Conservation (phyloP, 805 yeast species). For the Barnettozyma salicaria region DNA sequence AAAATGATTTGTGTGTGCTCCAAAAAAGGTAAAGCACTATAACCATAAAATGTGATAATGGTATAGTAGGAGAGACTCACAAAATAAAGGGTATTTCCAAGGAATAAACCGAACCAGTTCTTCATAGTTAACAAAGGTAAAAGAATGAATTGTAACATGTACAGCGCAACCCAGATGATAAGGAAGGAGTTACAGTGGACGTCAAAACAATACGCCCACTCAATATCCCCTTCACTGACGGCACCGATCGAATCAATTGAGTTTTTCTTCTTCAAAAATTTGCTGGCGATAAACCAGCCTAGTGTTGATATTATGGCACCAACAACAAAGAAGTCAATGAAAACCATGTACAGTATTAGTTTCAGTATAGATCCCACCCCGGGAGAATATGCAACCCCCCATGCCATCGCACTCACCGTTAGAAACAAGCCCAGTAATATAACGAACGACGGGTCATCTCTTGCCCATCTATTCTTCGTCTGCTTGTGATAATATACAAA, state of each 20-base stretch:
- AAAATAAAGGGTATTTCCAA: conserved; percentile 77
- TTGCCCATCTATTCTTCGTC: conserved; percentile 71
- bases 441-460: conserved; percentile 90
- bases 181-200: conserved; percentile 89
- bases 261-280: conserved; percentile 44
- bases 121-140: conserved; percentile 65
- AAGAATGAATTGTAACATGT: conserved; percentile 66
- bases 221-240: conserved; percentile 42
- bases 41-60: conserved; percentile 83
- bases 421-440: conserved; percentile 63
- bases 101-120: conserved; percentile 58
- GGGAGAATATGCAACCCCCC: conserved; percentile 83
- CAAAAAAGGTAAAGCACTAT: conserved; percentile 64
- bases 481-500: conserved; percentile 78
- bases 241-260: conserved; percentile 25
- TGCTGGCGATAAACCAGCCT: conserved; percentile 68
- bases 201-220: conserved; percentile 95
- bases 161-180: conserved; percentile 69
- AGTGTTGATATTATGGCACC: conserved; percentile 67
- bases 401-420: conserved; percentile 71
- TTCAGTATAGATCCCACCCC: conserved; percentile 52
- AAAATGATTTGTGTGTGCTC: conserved; percentile 56
- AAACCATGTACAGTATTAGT: conserved; percentile 75
- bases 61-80: conserved; percentile 71
- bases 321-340: conserved; percentile 68